These are phyloP conservation scores for Aspergillus tanneri DNA, from an alignment of 2,329 filamentous ascomycete species.

Conservation along the genomic window DNA sequence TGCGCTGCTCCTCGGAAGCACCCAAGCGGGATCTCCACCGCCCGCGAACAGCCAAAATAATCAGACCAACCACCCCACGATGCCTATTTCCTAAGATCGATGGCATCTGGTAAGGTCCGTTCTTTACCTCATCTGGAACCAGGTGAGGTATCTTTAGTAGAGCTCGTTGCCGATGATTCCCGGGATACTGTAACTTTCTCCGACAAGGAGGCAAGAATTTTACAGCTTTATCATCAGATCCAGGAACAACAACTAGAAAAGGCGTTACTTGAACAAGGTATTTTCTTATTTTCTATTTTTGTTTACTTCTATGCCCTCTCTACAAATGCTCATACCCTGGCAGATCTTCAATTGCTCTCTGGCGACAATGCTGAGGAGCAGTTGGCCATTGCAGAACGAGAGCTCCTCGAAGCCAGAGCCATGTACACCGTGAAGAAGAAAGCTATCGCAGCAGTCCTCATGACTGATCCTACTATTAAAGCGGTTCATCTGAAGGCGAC, in stretches of 20 bases:
- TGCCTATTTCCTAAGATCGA: conserved; percentile 27
- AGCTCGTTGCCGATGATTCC: conserved; percentile 46
- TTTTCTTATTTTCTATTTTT: background rate
- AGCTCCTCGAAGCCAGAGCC: conserved; percentile 68
- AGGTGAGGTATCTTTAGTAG: conserved; percentile 37
- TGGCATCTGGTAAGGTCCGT: conserved; percentile 35
- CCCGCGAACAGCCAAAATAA: conserved; percentile 8
- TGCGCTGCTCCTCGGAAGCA: conserved; percentile 17
- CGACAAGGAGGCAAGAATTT: conserved; percentile 62
- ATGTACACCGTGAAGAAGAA: conserved; percentile 68
- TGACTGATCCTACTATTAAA: conserved; percentile 72
- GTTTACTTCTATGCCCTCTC: background rate
- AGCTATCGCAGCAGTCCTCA: conserved; percentile 66
- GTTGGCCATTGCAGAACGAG: conserved; percentile 58
- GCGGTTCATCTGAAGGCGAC: conserved; percentile 69
- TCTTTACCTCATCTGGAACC: conserved; percentile 33
- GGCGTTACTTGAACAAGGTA: conserved; percentile 58
- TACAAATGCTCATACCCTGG: conserved; percentile 5
- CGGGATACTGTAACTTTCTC: conserved; percentile 59
- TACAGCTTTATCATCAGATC: conserved; percentile 69
- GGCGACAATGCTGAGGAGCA: conserved; percentile 54
- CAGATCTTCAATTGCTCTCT: conserved; percentile 40
- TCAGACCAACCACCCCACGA: conserved; percentile 28
- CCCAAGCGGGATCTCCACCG: conserved; percentile 18
- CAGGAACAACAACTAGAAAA: conserved; percentile 71